Evolutionary conservation across 148 eudicot genomes (phyloP).

Genomic region (Hydrangea macrophylla): DNA sequence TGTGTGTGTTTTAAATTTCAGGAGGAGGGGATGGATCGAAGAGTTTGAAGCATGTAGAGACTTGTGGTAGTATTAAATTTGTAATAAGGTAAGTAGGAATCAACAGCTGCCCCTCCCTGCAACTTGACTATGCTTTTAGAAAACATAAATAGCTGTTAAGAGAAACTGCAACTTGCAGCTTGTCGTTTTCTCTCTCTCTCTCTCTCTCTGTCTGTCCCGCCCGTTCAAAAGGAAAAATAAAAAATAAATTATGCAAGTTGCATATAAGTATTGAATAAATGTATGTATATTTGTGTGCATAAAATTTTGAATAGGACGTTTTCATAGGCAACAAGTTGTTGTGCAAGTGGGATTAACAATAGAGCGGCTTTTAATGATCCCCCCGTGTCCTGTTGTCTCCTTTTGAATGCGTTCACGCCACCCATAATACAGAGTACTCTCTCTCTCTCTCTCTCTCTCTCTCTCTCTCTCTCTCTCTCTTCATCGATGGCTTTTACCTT

Average conservation of each 20-base stretch:
- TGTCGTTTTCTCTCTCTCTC: not conserved
- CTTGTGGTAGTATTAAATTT: no score
- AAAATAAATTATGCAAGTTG: not conserved
- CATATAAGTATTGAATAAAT: not conserved
- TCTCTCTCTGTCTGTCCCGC: no score
- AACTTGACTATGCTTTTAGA: not conserved
- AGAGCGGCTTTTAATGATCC: slow-evolving; percentile 4
- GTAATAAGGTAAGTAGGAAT: not conserved
- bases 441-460: not conserved
- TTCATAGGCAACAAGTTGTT: not conserved
- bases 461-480: no score
- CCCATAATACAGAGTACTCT: not conserved
- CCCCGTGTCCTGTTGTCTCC: not conserved
- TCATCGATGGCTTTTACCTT: not conserved
- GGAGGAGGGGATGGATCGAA: no score
- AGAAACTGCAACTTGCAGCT: slow-evolving; percentile 13
- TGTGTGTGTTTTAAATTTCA: no score
- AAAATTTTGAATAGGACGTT: not conserved
- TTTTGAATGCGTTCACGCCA: slow-evolving; percentile 10
- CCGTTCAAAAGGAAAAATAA: no score
- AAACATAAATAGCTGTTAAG: not conserved
- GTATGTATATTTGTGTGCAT: not conserved
- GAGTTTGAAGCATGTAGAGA: no score
- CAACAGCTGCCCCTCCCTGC: slow-evolving; percentile 8
- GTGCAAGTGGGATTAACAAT: slow-evolving; percentile 7